phyloP scores from a whole-genome alignment of 495 filamentous ascomycete genomes.

The Entonaema liquescens region DNA sequence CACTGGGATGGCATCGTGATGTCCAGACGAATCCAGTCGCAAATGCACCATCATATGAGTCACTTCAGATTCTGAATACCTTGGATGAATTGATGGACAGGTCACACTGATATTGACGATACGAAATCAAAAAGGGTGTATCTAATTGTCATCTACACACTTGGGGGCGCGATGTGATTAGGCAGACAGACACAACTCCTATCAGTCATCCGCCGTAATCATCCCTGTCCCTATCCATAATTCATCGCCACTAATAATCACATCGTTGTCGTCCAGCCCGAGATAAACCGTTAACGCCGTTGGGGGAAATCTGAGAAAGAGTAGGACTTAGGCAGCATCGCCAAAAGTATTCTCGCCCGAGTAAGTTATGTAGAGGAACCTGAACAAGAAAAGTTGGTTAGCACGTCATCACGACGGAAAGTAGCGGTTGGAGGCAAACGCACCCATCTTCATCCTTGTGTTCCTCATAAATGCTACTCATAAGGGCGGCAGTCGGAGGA shows the following conservation, averaged over 20 bases:
- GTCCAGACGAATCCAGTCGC: not conserved
- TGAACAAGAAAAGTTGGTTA: constrained; percentile 42
- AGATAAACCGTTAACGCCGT: constrained; percentile 40
- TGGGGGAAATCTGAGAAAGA: constrained; percentile 12
- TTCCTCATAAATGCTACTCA: constrained; percentile 99
- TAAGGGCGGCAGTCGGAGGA: constrained; percentile 94
- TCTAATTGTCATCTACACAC: constrained; percentile 35
- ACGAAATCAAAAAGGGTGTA: constrained; percentile 22
- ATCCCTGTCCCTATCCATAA: constrained; percentile 35
- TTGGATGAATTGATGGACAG: constrained; percentile 9
- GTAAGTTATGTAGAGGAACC: constrained; percentile 76
- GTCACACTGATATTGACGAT: constrained; percentile 35
- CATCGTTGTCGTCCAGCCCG: constrained; percentile 38
- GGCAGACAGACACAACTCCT: constrained; percentile 18
- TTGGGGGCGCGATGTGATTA: constrained; percentile 17
- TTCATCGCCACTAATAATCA: constrained; percentile 32
- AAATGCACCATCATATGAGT: not conserved
- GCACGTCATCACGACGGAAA: constrained; percentile 16
- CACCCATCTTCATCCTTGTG: constrained; percentile 87
- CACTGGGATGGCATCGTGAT: not conserved
- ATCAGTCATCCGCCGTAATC: constrained; percentile 24
- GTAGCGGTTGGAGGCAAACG: constrained; percentile 31
- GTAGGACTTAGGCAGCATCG: constrained; percentile 47
- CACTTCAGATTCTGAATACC: not conserved
- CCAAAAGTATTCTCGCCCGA: constrained; percentile 99